These are phyloP conservation scores for Tricholoma saponaceum DNA, from an alignment of 768 basidiomycete genomes.

Conservation along the genomic window DNA sequence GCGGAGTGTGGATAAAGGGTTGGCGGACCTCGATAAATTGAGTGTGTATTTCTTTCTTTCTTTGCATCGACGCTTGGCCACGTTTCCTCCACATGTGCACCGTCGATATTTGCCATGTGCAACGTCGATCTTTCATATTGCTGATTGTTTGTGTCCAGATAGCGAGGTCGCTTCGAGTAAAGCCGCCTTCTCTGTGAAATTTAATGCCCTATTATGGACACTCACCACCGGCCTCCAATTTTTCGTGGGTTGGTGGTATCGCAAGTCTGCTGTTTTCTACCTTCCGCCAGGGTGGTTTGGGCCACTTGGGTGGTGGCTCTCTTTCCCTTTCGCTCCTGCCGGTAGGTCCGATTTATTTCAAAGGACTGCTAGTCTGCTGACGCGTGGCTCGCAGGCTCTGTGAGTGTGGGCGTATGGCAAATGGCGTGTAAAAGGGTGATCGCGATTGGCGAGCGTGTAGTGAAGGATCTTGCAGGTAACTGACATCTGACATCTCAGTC, in stretches of 20 bases:
- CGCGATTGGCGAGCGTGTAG: conserved; percentile 66
- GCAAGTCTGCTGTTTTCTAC: conserved; percentile 88
- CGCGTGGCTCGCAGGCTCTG: conserved; percentile 55
- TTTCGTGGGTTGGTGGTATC: conserved; percentile 86
- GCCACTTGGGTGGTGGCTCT: conserved; percentile 81
- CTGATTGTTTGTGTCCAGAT: conserved; percentile 41
- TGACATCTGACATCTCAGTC: background rate
- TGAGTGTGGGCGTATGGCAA: conserved; percentile 93
- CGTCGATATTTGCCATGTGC: background rate
- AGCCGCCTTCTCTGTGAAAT: conserved; percentile 61
- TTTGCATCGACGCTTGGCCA: too few species aligned
- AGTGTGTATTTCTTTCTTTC: conserved; percentile 52
- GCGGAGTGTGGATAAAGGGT: conserved; percentile 86
- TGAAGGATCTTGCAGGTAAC: conserved; percentile 57
- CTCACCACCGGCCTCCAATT: conserved; percentile 87
- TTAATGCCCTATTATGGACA: conserved; percentile 74
- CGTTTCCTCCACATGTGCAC: background rate
- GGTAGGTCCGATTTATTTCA: conserved; percentile 42
- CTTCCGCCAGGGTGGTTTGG: conserved; percentile 90
- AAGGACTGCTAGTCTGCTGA: background rate
- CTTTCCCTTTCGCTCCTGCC: conserved; percentile 86
- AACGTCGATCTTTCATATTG: background rate
- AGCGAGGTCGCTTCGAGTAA: conserved; percentile 56
- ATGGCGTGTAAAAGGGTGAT: conserved; percentile 91
- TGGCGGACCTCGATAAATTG: conserved; percentile 86